These are phyloP conservation scores for Ajuga reptans DNA, from an alignment of 305 asterid species.

Conservation along the genomic window DNA sequence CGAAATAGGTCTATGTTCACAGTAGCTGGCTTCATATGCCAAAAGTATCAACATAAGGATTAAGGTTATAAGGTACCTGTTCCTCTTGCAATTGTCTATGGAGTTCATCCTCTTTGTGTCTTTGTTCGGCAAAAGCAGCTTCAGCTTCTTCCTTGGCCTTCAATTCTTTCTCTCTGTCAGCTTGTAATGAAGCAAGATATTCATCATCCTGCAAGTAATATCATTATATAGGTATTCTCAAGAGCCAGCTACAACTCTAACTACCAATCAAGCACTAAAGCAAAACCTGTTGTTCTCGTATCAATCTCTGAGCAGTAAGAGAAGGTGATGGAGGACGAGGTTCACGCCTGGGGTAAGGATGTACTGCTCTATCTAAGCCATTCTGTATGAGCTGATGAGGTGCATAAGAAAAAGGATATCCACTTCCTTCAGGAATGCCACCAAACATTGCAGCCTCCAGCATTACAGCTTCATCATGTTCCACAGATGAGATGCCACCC, in stretches of 20 bases:
- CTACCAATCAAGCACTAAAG: constrained; percentile 9
- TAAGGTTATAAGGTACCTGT: constrained; percentile 71
- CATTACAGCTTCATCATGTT: constrained; percentile 95
- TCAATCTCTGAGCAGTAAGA: constrained; percentile 80
- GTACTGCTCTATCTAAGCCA: constrained; percentile 40
- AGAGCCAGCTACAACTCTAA: constrained; percentile 2
- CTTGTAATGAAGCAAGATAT: constrained; percentile 87
- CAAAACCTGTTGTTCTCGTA: constrained; percentile 90
- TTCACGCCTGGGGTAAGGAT: constrained; percentile 36
- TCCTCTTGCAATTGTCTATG: constrained; percentile 56
- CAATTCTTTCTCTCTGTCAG: constrained; percentile 91
- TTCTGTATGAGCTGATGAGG: constrained; percentile 56
- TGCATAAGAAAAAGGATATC: constrained; percentile 52
- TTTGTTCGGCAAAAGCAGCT: constrained; percentile 72
- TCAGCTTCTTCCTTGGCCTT: constrained; percentile 94
- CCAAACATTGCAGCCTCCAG: constrained; percentile 99
- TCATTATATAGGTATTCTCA: constrained; percentile 4
- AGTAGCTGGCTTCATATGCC: neutral
- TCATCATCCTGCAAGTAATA: constrained; percentile 70
- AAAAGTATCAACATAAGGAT: neutral
- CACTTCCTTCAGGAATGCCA: constrained; percentile 75
- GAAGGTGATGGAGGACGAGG: constrained; percentile 96
- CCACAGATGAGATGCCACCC: constrained; percentile 93
- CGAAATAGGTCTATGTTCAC: neutral
- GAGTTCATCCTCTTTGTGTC: constrained; percentile 65